Percentiles rank a stretch among this genome's conserved stretches.
phyloP scores from a whole-genome alignment of 2,329 filamentous ascomycete species.

The Diaporthe australafricana region DNA sequence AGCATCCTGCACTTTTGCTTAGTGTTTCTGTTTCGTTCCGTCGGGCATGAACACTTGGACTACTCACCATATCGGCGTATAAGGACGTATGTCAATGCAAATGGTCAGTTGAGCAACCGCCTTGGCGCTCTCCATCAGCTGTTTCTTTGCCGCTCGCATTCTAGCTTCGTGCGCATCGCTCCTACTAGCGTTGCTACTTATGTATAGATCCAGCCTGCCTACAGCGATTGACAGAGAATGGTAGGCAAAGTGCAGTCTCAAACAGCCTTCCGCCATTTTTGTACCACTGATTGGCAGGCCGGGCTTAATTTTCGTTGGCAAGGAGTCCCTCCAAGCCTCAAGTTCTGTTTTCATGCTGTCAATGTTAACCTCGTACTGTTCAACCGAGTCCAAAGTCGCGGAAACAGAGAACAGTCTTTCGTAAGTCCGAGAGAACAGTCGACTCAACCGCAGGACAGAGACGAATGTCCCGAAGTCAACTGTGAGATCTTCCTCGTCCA shows the following conservation, averaged over 20 bases:
- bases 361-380: neutral
- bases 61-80: neutral
- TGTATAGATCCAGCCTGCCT: neutral
- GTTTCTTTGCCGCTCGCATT: neutral
- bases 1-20: neutral
- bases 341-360: neutral
- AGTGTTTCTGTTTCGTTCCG: neutral
- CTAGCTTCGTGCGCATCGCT: neutral
- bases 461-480: neutral
- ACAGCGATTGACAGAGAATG: neutral
- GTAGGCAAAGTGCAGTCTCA: neutral
- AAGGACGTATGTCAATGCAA: slow-evolving; percentile 1
- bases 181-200: neutral
- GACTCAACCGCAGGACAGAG: neutral
- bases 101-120: neutral
- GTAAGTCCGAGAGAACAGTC: neutral
- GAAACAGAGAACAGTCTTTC: slow-evolving; percentile 1
- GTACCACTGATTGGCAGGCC: neutral
- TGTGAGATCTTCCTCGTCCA: neutral
- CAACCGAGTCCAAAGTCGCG: neutral
- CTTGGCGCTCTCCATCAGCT: neutral
- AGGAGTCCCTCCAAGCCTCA: neutral
- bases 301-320: neutral
- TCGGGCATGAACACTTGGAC: too few relatives aligned
- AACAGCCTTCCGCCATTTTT: neutral